Evolutionary conservation across 441 rosid species (phyloP).

Genomic region (Syzygium syzygioides): DNA sequence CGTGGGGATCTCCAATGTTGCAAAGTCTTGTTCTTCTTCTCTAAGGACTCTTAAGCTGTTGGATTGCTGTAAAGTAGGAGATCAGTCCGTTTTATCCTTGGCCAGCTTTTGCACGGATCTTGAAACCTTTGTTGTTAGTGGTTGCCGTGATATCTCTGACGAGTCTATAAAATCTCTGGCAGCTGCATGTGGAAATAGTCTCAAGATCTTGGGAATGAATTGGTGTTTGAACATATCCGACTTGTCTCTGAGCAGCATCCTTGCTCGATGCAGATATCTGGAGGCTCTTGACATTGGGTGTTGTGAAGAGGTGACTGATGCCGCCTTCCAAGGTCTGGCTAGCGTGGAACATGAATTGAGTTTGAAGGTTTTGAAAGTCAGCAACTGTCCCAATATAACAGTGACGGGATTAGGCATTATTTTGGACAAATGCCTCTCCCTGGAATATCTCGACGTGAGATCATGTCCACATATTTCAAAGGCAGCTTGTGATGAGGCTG

Average conservation of each 20-base stretch:
- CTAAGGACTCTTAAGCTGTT: slow-evolving; percentile 71
- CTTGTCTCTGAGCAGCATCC: slow-evolving; percentile 52
- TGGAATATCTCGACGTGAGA: slow-evolving; percentile 81
- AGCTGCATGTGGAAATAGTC: slow-evolving; percentile 49
- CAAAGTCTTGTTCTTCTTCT: slow-evolving; percentile 54
- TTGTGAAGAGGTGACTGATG: slow-evolving; percentile 82
- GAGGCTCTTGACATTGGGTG: slow-evolving; percentile 90
- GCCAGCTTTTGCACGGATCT: slow-evolving; percentile 61
- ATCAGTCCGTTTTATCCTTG: slow-evolving; percentile 52
- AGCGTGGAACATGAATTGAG: slow-evolving; percentile 22
- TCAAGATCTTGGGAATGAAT: slow-evolving; percentile 84
- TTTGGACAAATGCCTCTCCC: slow-evolving; percentile 52
- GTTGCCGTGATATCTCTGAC: slow-evolving; percentile 67
- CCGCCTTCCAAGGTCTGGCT: slow-evolving; percentile 44
- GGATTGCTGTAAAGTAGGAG: slow-evolving; percentile 75
- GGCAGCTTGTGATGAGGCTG: slow-evolving; percentile 73
- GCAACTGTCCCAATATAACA: slow-evolving; percentile 69
- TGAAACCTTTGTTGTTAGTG: slow-evolving; percentile 78
- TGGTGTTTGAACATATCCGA: slow-evolving; percentile 85
- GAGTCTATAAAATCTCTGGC: slow-evolving; percentile 56
- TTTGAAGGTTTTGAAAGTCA: slow-evolving; percentile 67
- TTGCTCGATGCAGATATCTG: slow-evolving; percentile 56
- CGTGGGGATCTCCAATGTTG: slow-evolving; percentile 54
- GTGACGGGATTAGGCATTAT: slow-evolving; percentile 59
- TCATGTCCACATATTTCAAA: slow-evolving; percentile 74